Evolutionary conservation across 768 basidiomycete species (phyloP).

Genomic region (Mycena vitilis): DNA sequence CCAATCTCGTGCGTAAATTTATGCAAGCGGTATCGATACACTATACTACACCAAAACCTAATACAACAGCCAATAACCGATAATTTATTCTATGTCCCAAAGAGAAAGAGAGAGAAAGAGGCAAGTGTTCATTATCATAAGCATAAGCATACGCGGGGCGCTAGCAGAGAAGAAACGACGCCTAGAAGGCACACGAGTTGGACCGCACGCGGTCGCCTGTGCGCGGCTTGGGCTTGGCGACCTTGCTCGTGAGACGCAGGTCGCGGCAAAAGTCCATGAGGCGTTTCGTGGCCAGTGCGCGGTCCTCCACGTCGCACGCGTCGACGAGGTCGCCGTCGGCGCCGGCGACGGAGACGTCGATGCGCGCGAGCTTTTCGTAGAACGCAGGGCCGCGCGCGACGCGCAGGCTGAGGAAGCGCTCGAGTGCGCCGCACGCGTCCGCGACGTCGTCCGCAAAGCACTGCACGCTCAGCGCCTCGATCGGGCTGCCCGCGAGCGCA

Average conservation of each 20-base stretch:
- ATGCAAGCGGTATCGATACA: no score
- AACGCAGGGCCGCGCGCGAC: slow-evolving; percentile 61
- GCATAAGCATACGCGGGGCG: background rate
- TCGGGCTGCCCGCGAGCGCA: slow-evolving; percentile 68
- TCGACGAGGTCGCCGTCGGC: slow-evolving; percentile 41
- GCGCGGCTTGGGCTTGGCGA: slow-evolving; percentile 38
- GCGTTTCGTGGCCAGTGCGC: slow-evolving; percentile 51
- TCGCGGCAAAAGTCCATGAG: slow-evolving; percentile 64
- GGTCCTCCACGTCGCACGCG: slow-evolving; percentile 51
- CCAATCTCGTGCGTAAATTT: no score
- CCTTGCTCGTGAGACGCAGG: slow-evolving; percentile 54
- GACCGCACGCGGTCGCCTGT: slow-evolving; percentile 28
- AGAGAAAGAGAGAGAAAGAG: no score
- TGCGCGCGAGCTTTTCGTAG: slow-evolving; percentile 60
- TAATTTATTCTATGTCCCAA: no score
- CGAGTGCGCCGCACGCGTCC: slow-evolving; percentile 68
- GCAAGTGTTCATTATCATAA: background rate
- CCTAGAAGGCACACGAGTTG: slow-evolving; percentile 35
- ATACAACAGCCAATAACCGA: no score
- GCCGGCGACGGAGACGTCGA: slow-evolving; percentile 61
- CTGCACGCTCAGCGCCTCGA: slow-evolving; percentile 67
- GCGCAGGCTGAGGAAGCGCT: slow-evolving; percentile 66
- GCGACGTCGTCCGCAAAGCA: slow-evolving; percentile 73
- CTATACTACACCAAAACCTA: no score
- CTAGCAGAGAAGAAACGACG: background rate